Percentiles rank a stretch among this genome's conserved stretches.
These are phyloP conservation scores for Maudiozyma barnettii DNA, from an alignment of 805 yeast genomes.

Conservation along the genomic window DNA sequence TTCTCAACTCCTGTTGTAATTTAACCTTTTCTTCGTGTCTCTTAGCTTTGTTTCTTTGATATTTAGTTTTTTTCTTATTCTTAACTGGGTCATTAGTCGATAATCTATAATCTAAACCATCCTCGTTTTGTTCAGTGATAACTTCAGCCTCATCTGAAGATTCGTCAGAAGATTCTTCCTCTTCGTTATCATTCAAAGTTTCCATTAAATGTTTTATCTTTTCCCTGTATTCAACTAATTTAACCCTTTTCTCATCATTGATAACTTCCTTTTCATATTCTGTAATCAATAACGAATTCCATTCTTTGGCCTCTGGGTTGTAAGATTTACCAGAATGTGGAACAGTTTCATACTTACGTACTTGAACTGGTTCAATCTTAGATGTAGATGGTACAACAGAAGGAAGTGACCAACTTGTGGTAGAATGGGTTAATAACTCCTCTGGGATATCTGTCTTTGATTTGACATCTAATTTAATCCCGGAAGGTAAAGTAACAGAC, in stretches of 20 bases:
- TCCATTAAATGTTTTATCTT: slow-evolving; percentile 58
- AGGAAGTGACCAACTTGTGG: slow-evolving; percentile 43
- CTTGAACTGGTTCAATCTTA: slow-evolving; percentile 41
- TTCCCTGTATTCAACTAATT: slow-evolving; percentile 52
- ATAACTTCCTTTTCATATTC: slow-evolving; percentile 61
- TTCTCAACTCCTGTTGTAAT: slow-evolving; percentile 48
- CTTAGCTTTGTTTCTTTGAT: slow-evolving; percentile 64
- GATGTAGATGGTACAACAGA: slow-evolving; percentile 47
- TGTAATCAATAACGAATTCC: slow-evolving; percentile 61
- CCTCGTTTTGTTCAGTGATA: slow-evolving; percentile 26
- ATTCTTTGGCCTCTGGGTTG: slow-evolving; percentile 76
- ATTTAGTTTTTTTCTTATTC: slow-evolving; percentile 62
- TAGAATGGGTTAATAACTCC: slow-evolving; percentile 31
- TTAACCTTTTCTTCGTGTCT: slow-evolving; percentile 50
- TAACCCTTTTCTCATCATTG: slow-evolving; percentile 53
- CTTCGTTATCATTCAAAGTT: slow-evolving; percentile 51
- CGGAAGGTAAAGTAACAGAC: slow-evolving; percentile 21
- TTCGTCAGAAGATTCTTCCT: slow-evolving; percentile 32
- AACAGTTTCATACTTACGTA: slow-evolving; percentile 40
- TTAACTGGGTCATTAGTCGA: slow-evolving; percentile 67
- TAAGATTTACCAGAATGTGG: slow-evolving; percentile 86
- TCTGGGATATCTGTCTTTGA: slow-evolving; percentile 30
- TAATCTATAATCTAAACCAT: slow-evolving; percentile 33
- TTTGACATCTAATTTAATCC: slow-evolving; percentile 18
- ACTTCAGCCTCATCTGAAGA: slow-evolving; percentile 31